Evolutionary conservation across 352 stramenopile genomes (phyloP).

Genomic region (Globisporangium uncinulatum): DNA sequence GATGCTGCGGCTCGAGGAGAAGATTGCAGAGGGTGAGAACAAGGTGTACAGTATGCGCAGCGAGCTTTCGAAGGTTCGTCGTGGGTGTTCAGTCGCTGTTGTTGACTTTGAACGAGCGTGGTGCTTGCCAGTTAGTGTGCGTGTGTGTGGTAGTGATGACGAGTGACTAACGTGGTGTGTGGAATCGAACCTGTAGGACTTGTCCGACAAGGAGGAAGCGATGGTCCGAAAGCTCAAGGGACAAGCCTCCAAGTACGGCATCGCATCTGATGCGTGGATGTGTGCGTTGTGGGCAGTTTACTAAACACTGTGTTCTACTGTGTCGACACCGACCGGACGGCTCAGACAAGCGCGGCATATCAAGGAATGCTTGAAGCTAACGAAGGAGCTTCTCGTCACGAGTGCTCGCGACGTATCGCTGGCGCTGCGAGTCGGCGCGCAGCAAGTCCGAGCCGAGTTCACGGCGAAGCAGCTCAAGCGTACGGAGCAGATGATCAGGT

Average conservation of each 20-base stretch:
- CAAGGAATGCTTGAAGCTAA: slow-evolving; percentile 47
- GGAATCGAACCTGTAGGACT: slow-evolving; percentile 28
- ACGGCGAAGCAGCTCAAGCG: slow-evolving; percentile 53
- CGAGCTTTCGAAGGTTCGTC: slow-evolving; percentile 38
- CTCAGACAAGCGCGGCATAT: slow-evolving; percentile 65
- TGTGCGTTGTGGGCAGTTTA: background rate
- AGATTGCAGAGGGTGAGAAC: slow-evolving; percentile 62
- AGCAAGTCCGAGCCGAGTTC: slow-evolving; percentile 67
- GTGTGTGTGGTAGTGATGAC: no score
- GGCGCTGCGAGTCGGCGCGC: slow-evolving; percentile 45
- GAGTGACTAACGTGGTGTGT: background rate
- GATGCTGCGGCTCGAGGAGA: slow-evolving; percentile 71
- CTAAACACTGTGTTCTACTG: background rate
- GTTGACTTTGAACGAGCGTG: background rate
- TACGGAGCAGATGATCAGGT: slow-evolving; percentile 43
- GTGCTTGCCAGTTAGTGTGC: background rate
- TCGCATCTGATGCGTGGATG: background rate
- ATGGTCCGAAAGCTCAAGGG: slow-evolving; percentile 72
- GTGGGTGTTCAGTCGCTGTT: background rate
- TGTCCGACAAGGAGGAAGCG: slow-evolving; percentile 71
- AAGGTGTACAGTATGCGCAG: slow-evolving; percentile 67
- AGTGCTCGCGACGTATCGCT: slow-evolving; percentile 52
- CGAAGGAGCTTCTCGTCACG: slow-evolving; percentile 37
- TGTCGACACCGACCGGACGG: background rate
- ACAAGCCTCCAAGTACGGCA: slow-evolving; percentile 56